Percentiles rank a stretch among this genome's conserved stretches.
phyloP scores from a whole-genome alignment of 2,329 filamentous ascomycete species.

The Thermothelomyces thermophilus region DNA sequence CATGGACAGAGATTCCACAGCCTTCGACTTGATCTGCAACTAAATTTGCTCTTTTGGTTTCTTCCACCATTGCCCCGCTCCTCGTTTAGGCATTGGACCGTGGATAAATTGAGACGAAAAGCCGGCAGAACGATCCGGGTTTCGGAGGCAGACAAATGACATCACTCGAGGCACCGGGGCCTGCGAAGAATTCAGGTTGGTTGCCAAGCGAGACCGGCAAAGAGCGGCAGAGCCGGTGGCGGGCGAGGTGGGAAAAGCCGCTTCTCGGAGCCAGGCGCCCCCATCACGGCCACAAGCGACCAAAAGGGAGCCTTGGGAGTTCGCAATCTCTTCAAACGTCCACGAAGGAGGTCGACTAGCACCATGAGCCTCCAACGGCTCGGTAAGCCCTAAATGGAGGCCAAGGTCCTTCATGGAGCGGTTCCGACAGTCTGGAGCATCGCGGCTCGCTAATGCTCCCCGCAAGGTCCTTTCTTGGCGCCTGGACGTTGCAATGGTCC shows the following conservation, averaged over 20 bases:
- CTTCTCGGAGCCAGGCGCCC: background rate
- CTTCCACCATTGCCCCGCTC: background rate
- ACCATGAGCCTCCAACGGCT: background rate
- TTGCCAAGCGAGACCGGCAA: constrained; percentile 2
- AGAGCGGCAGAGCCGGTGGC: background rate
- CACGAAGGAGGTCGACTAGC: background rate
- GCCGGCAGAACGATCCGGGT: constrained; percentile 13
- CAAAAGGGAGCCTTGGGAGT: background rate
- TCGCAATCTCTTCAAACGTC: background rate
- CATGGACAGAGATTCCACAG: constrained; percentile 13
- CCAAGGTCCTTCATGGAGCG: constrained; percentile 2
- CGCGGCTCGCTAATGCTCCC: constrained; percentile 22
- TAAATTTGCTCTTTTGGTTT: constrained; percentile 4
- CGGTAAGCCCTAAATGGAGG: background rate
- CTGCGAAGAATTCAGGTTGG: background rate
- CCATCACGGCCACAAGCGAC: background rate
- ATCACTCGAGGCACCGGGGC: constrained; percentile 10
- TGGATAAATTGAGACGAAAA: constrained; percentile 8
- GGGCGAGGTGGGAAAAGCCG: background rate
- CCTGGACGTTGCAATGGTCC: constrained; percentile 15
- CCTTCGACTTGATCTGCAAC: constrained; percentile 11
- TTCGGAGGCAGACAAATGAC: constrained; percentile 15
- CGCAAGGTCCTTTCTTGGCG: constrained; percentile 20
- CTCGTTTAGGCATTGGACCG: constrained; percentile 1
- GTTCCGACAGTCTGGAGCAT: constrained; percentile 16